These are phyloP conservation scores for Thymus quinquecostatus DNA, from an alignment of 257 asterid genomes.

Conservation along the genomic window DNA sequence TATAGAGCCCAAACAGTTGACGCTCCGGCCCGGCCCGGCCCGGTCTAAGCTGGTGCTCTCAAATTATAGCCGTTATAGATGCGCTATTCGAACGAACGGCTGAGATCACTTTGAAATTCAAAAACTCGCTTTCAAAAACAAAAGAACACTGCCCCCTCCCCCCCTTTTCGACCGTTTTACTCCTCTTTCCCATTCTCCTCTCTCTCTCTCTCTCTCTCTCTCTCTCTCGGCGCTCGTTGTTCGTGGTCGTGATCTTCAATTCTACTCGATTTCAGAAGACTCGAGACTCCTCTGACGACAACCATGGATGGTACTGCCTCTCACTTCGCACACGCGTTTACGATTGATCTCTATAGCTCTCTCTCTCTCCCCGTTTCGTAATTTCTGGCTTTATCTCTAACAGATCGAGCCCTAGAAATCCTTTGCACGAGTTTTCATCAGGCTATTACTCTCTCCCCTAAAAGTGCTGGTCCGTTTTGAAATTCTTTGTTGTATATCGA, in stretches of 20 bases:
- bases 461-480: constrained; percentile 35
- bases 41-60: constrained; percentile 1
- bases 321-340: neutral
- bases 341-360: neutral
- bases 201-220: constrained; percentile 13
- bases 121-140: constrained; percentile 31
- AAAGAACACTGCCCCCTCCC: constrained; percentile 16
- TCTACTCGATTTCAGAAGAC: constrained; percentile 8
- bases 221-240: constrained; percentile 36
- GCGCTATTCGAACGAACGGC: constrained; percentile 33
- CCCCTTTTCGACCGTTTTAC: constrained; percentile 42
- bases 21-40: constrained; percentile 21
- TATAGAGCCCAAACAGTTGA: constrained; percentile 3
- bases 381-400: constrained; percentile 14
- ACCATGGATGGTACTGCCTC: constrained; percentile 67
- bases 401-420: constrained; percentile 59
- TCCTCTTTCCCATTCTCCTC: constrained; percentile 16
- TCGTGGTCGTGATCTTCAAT: constrained; percentile 16
- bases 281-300: neutral
- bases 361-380: neutral
- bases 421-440: constrained; percentile 52
- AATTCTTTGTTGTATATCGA: neutral
- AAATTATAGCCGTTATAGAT: constrained; percentile 51
- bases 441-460: constrained; percentile 48
- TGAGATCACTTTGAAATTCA: constrained; percentile 44